These are phyloP conservation scores for Trichoderma sp. DNA, from an alignment of 2,329 filamentous ascomycete genomes.

Conservation along the genomic window DNA sequence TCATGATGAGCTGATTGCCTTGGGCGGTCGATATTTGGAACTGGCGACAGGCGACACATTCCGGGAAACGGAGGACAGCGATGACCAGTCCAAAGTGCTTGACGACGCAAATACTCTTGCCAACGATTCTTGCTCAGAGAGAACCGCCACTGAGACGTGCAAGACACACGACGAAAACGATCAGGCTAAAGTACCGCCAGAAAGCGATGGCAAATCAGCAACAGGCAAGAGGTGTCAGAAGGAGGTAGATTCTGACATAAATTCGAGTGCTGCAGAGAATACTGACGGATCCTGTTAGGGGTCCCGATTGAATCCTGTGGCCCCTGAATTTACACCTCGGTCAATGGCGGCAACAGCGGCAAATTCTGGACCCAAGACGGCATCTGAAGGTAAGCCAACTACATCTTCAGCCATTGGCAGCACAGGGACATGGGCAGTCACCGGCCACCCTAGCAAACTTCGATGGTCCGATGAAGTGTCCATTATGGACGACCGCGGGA, in stretches of 20 bases:
- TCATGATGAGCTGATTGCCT: conserved; percentile 56
- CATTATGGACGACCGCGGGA: not conserved
- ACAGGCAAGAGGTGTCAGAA: conserved; percentile 38
- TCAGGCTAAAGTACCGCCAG: conserved; percentile 24
- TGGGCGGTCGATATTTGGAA: conserved; percentile 60
- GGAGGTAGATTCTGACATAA: conserved; percentile 50
- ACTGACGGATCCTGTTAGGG: conserved; percentile 38
- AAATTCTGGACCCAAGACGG: not conserved
- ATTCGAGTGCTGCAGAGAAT: conserved; percentile 25
- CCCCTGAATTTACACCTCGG: conserved; percentile 54
- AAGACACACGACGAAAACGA: conserved; percentile 15
- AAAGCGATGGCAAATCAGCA: conserved; percentile 32
- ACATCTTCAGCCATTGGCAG: not conserved
- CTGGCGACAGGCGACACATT: conserved; percentile 62
- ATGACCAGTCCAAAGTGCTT: conserved; percentile 23
- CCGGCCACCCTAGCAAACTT: conserved; percentile 15
- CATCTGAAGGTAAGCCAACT: not conserved
- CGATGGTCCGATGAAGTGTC: conserved; percentile 34
- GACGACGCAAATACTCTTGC: conserved; percentile 19
- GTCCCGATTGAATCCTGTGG: conserved; percentile 54
- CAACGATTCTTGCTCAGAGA: conserved; percentile 20
- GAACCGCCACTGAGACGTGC: conserved; percentile 2
- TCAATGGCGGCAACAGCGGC: not conserved
- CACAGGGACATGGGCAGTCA: not conserved
- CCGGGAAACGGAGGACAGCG: conserved; percentile 45